Evolutionary conservation across 768 basidiomycete species (phyloP).

Genomic region (Coprinopsis marcescibilis): DNA sequence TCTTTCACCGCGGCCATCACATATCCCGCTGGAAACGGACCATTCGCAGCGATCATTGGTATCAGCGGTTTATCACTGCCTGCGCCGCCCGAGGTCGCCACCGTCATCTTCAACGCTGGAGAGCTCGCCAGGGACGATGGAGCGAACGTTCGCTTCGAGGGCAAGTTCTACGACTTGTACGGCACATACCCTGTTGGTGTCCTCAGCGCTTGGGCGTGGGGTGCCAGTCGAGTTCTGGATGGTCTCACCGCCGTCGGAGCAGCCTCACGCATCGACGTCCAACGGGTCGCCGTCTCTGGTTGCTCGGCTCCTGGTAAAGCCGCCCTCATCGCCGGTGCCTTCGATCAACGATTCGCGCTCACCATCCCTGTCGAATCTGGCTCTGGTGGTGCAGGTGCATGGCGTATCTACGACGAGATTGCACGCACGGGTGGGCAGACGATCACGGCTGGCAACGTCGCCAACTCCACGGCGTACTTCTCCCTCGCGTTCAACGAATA

Average conservation of each 20-base stretch:
- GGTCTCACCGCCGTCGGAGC: conserved; percentile 45
- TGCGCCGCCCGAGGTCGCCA: conserved; percentile 29
- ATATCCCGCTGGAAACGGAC: conserved; percentile 34
- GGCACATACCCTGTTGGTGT: conserved; percentile 41
- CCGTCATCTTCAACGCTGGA: conserved; percentile 46
- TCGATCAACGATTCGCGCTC: conserved; percentile 50
- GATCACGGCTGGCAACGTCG: conserved; percentile 52
- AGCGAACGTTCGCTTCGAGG: conserved; percentile 41
- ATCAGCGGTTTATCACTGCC: conserved; percentile 27
- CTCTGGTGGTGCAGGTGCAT: conserved; percentile 51
- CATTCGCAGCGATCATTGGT: conserved; percentile 49
- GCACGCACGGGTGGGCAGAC: conserved; percentile 33
- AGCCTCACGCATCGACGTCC: conserved; percentile 42
- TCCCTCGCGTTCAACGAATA: conserved; percentile 41
- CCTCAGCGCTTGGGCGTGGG: conserved; percentile 60
- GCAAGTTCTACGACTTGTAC: conserved; percentile 54
- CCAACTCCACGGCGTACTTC: conserved; percentile 58
- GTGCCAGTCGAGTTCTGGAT: conserved; percentile 54
- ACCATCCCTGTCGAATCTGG: conserved; percentile 61
- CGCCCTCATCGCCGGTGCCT: conserved; percentile 55
- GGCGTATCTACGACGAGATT: conserved; percentile 51
- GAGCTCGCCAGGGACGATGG: conserved; percentile 45
- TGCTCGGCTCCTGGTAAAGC: conserved; percentile 60
- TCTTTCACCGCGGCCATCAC: conserved; percentile 44
- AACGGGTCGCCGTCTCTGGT: conserved; percentile 48